Evolutionary conservation across 2,329 filamentous ascomycete species (phyloP).

Genomic region (Aspergillus flavus): DNA sequence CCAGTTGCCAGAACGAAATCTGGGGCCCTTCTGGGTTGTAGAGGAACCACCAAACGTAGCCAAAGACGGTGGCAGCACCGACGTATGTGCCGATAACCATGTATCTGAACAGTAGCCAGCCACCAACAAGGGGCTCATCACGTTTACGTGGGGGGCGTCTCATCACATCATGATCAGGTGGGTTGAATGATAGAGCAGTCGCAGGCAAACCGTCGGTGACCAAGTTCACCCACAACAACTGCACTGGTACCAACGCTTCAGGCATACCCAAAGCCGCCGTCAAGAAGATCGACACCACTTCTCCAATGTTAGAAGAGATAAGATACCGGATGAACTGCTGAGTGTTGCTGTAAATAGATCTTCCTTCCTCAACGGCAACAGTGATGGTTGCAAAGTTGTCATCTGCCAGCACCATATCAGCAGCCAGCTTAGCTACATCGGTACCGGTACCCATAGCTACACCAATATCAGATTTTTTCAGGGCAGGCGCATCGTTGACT

Average conservation of each 20-base stretch:
- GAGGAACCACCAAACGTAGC: conserved; percentile 99
- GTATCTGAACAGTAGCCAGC: conserved; percentile 97
- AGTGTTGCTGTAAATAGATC: conserved; percentile 99
- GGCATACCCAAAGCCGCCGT: conserved; percentile 97
- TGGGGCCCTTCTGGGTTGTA: conserved; percentile 87
- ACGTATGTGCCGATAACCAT: conserved; percentile 96
- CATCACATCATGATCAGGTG: conserved; percentile 98
- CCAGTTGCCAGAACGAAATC: conserved; percentile 85
- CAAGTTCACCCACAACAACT: conserved; percentile 97
- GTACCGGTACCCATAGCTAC: conserved; percentile 98
- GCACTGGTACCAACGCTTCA: conserved; percentile 93
- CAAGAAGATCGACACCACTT: conserved; percentile 98
- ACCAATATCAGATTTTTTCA: conserved; percentile 99
- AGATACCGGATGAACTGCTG: conserved; percentile 99
- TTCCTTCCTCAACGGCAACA: conserved; percentile 91
- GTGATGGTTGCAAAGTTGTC: conserved; percentile 99
- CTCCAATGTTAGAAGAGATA: conserved; percentile 98
- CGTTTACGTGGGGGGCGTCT: conserved; percentile 86
- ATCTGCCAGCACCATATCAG: conserved; percentile 98
- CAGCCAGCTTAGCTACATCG: conserved; percentile 92
- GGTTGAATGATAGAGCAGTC: conserved; percentile 96
- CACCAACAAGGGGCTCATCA: conserved; percentile 87
- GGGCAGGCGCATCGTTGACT: conserved; percentile 94
- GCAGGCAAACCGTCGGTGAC: conserved; percentile 97
- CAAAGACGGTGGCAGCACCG: conserved; percentile 88